Evolutionary conservation across 2,329 filamentous ascomycete species (phyloP).

Genomic region (Neonectria coccinea): DNA sequence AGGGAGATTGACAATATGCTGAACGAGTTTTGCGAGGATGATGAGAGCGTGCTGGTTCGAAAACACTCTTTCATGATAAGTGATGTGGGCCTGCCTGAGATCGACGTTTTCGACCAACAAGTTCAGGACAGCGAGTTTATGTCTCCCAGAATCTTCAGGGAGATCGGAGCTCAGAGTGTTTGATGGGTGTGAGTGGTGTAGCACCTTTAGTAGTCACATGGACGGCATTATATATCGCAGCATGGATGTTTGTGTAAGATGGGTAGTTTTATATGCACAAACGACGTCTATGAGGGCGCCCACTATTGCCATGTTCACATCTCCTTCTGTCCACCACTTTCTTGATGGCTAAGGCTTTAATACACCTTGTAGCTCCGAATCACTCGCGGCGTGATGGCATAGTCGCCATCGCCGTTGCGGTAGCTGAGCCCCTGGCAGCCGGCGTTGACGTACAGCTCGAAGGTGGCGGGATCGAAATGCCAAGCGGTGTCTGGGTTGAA

Average conservation of each 20-base stretch:
- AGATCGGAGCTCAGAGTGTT: not conserved
- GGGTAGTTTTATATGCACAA: slow-evolving; percentile 2
- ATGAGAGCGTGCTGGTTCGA: slow-evolving; percentile 17
- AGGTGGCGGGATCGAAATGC: slow-evolving; percentile 13
- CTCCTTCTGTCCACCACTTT: not conserved
- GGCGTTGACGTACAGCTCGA: slow-evolving; percentile 16
- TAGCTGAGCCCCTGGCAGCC: slow-evolving; percentile 15
- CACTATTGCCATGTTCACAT: not conserved
- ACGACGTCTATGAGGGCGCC: not conserved
- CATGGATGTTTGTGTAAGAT: not conserved
- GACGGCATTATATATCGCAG: not conserved
- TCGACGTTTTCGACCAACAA: not conserved
- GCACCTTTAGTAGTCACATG: not conserved
- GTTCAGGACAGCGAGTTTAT: not conserved
- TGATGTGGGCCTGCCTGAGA: not conserved
- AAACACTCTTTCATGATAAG: slow-evolving; percentile 12
- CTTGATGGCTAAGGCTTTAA: not conserved
- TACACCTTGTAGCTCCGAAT: slow-evolving; percentile 22
- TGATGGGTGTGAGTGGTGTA: not conserved
- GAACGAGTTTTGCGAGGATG: slow-evolving; percentile 44
- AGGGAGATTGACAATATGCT: slow-evolving; percentile 46
- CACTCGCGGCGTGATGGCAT: slow-evolving; percentile 17
- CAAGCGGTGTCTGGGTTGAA: slow-evolving; percentile 17
- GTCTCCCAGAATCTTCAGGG: not conserved
- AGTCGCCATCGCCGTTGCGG: slow-evolving; percentile 12